Conservation (phyloP, 2,329 filamentous ascomycete genomes). For the Ophiobolus disseminans region DNA sequence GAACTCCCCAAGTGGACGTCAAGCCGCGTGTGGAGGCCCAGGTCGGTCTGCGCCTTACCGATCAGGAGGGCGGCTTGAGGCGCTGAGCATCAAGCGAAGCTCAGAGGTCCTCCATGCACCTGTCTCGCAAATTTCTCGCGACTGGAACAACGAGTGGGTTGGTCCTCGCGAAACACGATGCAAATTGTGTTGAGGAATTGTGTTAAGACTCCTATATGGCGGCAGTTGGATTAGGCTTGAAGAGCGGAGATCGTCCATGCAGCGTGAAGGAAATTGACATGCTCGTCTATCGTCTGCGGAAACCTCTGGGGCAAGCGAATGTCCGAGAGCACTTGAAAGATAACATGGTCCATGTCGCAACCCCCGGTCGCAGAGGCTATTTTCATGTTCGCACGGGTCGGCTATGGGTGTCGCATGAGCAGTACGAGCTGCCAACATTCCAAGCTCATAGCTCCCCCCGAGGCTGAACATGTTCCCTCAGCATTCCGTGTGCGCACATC, state of each 20-base stretch:
- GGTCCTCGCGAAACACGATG: slow-evolving; percentile 16
- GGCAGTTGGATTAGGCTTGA: slow-evolving; percentile 25
- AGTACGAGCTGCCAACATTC: slow-evolving; percentile 15
- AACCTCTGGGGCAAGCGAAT: slow-evolving; percentile 4
- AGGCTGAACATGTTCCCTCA: slow-evolving; percentile 18
- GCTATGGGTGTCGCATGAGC: slow-evolving; percentile 13
- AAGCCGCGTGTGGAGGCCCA: slow-evolving; percentile 22
- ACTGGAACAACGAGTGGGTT: slow-evolving; percentile 16
- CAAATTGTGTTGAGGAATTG: slow-evolving; percentile 33
- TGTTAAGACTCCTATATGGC: slow-evolving; percentile 11
- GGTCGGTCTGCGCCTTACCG: slow-evolving; percentile 26
- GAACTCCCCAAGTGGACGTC: slow-evolving; percentile 16
- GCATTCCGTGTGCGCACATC: slow-evolving; percentile 21
- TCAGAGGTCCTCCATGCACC: slow-evolving; percentile 18
- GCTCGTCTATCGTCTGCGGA: slow-evolving; percentile 13
- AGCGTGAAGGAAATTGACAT: too few species aligned
- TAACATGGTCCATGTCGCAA: slow-evolving; percentile 3
- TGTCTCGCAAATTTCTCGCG: slow-evolving; percentile 16
- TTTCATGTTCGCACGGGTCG: slow-evolving; percentile 21
- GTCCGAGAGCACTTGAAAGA: slow-evolving; percentile 8
- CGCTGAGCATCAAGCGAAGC: slow-evolving; percentile 33
- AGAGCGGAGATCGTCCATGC: slow-evolving; percentile 24
- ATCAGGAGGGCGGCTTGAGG: slow-evolving; percentile 31
- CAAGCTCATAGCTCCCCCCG: slow-evolving; percentile 13
- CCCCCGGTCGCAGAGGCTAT: background rate